A percentile compares a stretch with the other conserved stretches of the same genome.
phyloP scores from a whole-genome alignment of 176 grass and related monocot species.

The Chrysopogon serrulatus region DNA sequence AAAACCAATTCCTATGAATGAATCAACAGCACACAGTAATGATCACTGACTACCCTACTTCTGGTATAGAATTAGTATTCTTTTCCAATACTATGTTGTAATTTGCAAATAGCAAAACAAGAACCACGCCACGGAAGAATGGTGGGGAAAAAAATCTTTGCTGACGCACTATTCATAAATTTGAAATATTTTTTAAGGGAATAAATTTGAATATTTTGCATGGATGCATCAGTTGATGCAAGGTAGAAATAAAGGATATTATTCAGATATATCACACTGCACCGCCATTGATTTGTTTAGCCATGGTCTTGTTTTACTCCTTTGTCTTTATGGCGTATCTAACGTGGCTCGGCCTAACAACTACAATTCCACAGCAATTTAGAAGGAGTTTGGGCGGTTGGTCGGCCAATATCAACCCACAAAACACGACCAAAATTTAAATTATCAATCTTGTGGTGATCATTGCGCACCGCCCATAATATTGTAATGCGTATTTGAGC shows the following conservation, averaged over 20 bases:
- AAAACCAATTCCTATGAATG: neutral
- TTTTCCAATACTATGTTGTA: neutral
- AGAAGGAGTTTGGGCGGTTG: constrained; percentile 55
- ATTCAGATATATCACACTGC: neutral
- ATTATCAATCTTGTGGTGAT: constrained; percentile 31
- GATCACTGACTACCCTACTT: neutral
- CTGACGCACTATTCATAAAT: neutral
- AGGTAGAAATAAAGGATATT: neutral
- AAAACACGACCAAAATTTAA: constrained; percentile 8
- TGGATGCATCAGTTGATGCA: neutral
- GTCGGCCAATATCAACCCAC: constrained; percentile 55
- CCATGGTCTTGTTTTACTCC: neutral
- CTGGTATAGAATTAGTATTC: neutral
- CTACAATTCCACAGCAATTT: constrained; percentile 12
- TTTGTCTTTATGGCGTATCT: neutral
- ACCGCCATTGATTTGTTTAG: constrained; percentile 27
- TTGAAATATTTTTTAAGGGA: neutral
- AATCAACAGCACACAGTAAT: neutral
- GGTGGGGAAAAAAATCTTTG: neutral
- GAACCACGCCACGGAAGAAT: neutral
- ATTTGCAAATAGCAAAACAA: neutral
- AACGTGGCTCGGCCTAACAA: constrained; percentile 13
- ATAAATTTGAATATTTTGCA: neutral
- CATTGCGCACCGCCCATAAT: constrained; percentile 51
- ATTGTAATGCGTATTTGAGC: constrained; percentile 39